A percentile compares a stretch with the other conserved stretches of the same genome.
These are phyloP conservation scores for Penicillium polonicum DNA, from an alignment of 2,329 filamentous ascomycete genomes.

Conservation along the genomic window DNA sequence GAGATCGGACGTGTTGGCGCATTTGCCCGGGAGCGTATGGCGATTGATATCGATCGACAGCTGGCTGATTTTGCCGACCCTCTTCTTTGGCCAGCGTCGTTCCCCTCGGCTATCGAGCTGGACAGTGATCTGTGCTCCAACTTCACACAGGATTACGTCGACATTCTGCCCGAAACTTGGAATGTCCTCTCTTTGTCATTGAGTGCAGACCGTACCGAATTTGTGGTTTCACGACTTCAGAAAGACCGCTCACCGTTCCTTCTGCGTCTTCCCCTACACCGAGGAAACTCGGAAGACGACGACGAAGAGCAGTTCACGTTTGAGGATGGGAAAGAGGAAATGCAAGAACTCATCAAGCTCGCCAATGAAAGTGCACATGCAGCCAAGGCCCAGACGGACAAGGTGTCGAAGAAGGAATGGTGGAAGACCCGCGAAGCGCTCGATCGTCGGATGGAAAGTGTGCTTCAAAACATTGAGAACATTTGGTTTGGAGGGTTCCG, in stretches of 20 bases:
- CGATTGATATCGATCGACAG: slow-evolving; percentile 48
- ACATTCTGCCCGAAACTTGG: slow-evolving; percentile 81
- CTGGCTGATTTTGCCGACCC: slow-evolving; percentile 45
- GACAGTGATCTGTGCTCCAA: slow-evolving; percentile 51
- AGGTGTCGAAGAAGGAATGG: slow-evolving; percentile 78
- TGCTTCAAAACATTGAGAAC: slow-evolving; percentile 83
- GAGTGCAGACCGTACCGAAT: slow-evolving; percentile 76
- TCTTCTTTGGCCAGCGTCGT: slow-evolving; percentile 49
- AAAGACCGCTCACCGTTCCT: slow-evolving; percentile 76
- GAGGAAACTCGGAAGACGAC: slow-evolving; percentile 79
- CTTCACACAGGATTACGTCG: slow-evolving; percentile 78
- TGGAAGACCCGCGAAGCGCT: slow-evolving; percentile 82
- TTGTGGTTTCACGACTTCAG: slow-evolving; percentile 84
- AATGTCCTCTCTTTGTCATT: slow-evolving; percentile 81
- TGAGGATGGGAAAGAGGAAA: slow-evolving; percentile 72
- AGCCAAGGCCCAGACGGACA: slow-evolving; percentile 67
- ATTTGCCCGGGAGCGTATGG: slow-evolving; percentile 41
- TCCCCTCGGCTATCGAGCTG: slow-evolving; percentile 18
- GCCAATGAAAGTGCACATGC: slow-evolving; percentile 83
- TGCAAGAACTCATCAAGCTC: slow-evolving; percentile 75
- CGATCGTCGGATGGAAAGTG: slow-evolving; percentile 71
- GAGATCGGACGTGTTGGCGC: slow-evolving; percentile 44
- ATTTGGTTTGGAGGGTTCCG: slow-evolving; percentile 95
- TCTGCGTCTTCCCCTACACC: slow-evolving; percentile 77
- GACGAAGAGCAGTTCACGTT: slow-evolving; percentile 77